Evolutionary conservation across 106 monocot species (phyloP).

Genomic region (Phalaenopsis aphrodite): DNA sequence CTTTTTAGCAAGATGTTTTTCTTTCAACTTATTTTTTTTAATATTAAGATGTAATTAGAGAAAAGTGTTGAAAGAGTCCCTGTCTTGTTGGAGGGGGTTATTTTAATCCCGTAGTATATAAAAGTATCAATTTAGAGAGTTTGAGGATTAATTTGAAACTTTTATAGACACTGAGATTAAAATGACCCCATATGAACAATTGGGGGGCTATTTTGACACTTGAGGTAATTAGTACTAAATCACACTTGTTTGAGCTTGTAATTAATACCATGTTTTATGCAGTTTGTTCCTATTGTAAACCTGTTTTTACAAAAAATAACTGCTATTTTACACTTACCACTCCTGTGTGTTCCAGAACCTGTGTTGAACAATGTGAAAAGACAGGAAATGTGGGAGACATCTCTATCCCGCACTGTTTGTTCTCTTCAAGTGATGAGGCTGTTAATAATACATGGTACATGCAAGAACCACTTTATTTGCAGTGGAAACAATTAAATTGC

Average conservation of each 20-base stretch:
- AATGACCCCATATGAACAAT: too few species aligned
- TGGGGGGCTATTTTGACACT: too few species aligned
- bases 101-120: too few species aligned
- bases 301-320: not conserved
- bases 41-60: too few species aligned
- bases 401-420: slow-evolving; percentile 31
- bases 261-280: not conserved
- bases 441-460: slow-evolving; percentile 42
- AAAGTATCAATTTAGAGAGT: too few species aligned
- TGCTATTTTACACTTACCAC: not conserved
- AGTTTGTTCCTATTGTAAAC: not conserved
- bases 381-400: slow-evolving; percentile 27
- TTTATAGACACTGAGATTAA: too few species aligned
- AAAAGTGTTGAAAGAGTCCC: too few species aligned
- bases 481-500: slow-evolving; percentile 54
- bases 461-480: slow-evolving; percentile 49
- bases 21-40: not conserved
- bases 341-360: slow-evolving; percentile 22
- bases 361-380: slow-evolving; percentile 50
- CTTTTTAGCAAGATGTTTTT: not conserved
- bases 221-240: too few species aligned
- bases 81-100: too few species aligned
- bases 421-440: slow-evolving; percentile 24
- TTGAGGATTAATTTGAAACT: too few species aligned
- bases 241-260: not conserved